Evolutionary conservation across 2,329 filamentous ascomycete species (phyloP), one percentile per base, ranked within the genome.

Genomic region (Cordyceps militaris): DNA sequence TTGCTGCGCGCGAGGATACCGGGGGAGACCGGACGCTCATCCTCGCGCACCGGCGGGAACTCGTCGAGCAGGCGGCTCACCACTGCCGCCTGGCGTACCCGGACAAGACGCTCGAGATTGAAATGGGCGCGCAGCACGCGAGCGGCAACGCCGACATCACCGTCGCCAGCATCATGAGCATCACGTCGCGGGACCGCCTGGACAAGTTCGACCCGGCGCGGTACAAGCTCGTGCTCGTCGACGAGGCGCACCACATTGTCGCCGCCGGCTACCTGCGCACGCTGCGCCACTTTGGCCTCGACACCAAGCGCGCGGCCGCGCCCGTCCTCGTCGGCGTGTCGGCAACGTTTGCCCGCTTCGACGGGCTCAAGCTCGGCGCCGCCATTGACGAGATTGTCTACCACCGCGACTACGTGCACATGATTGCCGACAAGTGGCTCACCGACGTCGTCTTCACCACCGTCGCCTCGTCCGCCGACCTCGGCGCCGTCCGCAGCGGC

Each of bases 241-340:
- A 99, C 63, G 94, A 99, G 73, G 94, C 93, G 4, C 94, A 99
- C 70, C 94, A 99, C 71, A 96, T 97, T 55, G 92, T 97, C 46
- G 89, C 94, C 0, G 79, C 83, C 2, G 84, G 85, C 8, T 97
- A 97, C 67, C 78, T 95, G 61, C 79, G 81, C 43, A 80, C 85
- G 0, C 76, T 99, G 49, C 76, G 80, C n/a, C 84, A 97, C 70
- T 96, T 99, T 69, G 83, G 86, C 0, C 79, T 96, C 19, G 72
- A 83, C 56, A 65, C 73, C 51, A 76, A 74, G 62, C 71, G 64
- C 58, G 42, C 56, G 7, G 71, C 68, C 48, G 71, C 68, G 1
- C 87, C 89, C 0, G 81, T 84, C 19, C 76, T 99, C 14, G 87
- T 99, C 13, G 94, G 94, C 5, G 92, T 99, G 3, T 97, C 93